A percentile compares a stretch with the other conserved stretches of the same genome.
These are phyloP conservation scores for Populus trichocarpa DNA, from an alignment of 441 rosid genomes.

Conservation along the genomic window DNA sequence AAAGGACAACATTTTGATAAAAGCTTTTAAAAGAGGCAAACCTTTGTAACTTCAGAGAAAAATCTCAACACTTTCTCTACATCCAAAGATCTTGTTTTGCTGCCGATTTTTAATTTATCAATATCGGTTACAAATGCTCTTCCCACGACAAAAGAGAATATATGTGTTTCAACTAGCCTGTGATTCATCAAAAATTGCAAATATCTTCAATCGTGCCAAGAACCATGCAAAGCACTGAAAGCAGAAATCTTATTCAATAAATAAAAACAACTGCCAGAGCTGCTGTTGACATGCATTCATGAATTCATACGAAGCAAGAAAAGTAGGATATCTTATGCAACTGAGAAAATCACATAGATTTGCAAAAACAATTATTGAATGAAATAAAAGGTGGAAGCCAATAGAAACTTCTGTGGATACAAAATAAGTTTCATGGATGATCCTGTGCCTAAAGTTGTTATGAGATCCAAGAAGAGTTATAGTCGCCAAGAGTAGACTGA, in stretches of 20 bases:
- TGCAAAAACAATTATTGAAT: neutral
- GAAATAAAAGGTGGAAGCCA: neutral
- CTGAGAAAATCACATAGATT: neutral
- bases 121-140: constrained; percentile 98
- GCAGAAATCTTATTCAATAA: constrained; percentile 12
- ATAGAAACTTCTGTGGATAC: neutral
- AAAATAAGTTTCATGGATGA: neutral
- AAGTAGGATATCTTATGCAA: constrained; percentile 1
- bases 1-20: neutral
- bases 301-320: neutral
- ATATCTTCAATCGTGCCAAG: constrained; percentile 24
- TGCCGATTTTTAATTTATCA: constrained; percentile 93
- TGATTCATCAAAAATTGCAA: constrained; percentile 31
- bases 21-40: constrained; percentile 30
- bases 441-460: neutral
- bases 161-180: constrained; percentile 99
- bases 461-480: neutral
- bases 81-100: constrained; percentile 88
- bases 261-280: neutral
- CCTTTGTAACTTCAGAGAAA: constrained; percentile 82
- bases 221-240: constrained; percentile 14
- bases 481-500: neutral
- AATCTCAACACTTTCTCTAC: constrained; percentile 57
- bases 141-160: constrained; percentile 99
- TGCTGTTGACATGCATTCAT: constrained; percentile 3